Evolutionary conservation across 495 filamentous ascomycete genomes (phyloP).

Genomic region (Penicillium lagena): DNA sequence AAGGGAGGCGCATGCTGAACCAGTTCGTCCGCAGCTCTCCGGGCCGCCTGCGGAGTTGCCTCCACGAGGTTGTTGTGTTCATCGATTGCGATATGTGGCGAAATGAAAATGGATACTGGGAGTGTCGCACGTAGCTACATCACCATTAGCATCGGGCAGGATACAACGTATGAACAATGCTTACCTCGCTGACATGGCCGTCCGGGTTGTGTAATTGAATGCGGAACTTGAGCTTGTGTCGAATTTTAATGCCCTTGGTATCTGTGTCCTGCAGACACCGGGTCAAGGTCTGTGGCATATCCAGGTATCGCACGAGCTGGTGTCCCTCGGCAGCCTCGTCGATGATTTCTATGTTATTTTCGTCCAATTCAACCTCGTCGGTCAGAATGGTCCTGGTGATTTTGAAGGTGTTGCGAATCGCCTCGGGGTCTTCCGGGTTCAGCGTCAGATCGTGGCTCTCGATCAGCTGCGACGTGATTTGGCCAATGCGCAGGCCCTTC

Average conservation of each 20-base stretch:
- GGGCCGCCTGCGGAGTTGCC: constrained; percentile 36
- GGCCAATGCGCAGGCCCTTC: constrained; percentile 78
- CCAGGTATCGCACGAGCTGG: constrained; percentile 59
- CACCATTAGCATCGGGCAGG: too few relatives aligned
- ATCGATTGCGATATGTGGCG: constrained; percentile 78
- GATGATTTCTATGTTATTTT: constrained; percentile 59
- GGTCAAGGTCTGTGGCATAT: constrained; percentile 69
- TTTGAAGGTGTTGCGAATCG: constrained; percentile 50
- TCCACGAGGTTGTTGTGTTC: constrained; percentile 67
- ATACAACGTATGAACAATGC: constrained; percentile 1
- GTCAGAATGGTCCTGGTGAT: constrained; percentile 53
- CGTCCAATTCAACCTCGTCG: constrained; percentile 55
- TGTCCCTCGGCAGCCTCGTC: constrained; percentile 75
- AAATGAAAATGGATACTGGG: constrained; percentile 87
- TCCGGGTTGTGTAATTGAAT: constrained; percentile 90
- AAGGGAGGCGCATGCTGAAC: constrained; percentile 68
- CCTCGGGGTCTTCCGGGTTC: constrained; percentile 43
- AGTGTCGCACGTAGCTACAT: constrained; percentile 71
- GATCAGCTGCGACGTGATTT: constrained; percentile 64
- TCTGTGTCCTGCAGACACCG: constrained; percentile 84
- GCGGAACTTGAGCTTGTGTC: constrained; percentile 80
- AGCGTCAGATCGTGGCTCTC: constrained; percentile 69
- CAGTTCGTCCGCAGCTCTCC: constrained; percentile 28
- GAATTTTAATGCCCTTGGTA: constrained; percentile 72
- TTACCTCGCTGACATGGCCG: constrained; percentile 81